A percentile compares a stretch with the other conserved stretches of the same genome.
Conservation (phyloP, 805 yeast species). For the Schwanniomyces sp. region DNA sequence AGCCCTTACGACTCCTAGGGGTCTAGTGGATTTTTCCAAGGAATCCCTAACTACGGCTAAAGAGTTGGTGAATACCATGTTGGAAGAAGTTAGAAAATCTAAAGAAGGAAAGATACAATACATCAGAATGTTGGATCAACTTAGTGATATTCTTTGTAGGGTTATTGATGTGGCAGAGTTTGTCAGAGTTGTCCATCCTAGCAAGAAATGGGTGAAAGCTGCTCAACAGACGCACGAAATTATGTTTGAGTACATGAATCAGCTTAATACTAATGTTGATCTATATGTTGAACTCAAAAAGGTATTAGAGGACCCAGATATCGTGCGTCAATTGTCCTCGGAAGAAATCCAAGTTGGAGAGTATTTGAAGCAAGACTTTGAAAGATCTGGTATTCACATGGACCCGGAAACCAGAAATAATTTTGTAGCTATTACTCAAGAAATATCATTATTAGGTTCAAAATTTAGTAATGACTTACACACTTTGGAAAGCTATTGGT, state of each 20-base stretch:
- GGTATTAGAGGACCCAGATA: conserved; percentile 46
- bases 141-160: conserved; percentile 86
- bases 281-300: conserved; percentile 59
- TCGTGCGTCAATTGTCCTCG: conserved; percentile 40
- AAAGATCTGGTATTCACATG: conserved; percentile 86
- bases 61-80: conserved; percentile 55
- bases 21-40: conserved; percentile 65
- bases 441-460: conserved; percentile 80
- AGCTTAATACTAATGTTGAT: conserved; percentile 78
- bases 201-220: conserved; percentile 62
- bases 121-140: conserved; percentile 70
- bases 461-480: conserved; percentile 59
- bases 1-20: conserved; percentile 65
- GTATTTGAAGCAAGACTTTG: conserved; percentile 78
- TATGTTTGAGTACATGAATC: conserved; percentile 92
- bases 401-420: conserved; percentile 59
- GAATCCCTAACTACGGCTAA: conserved; percentile 68
- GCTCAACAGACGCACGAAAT: conserved; percentile 87
- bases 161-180: conserved; percentile 94
- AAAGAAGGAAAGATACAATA: conserved; percentile 47
- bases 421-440: conserved; percentile 77
- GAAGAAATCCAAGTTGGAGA: conserved; percentile 87
- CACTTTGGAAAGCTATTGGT: conserved; percentile 33
- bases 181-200: conserved; percentile 85
- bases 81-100: conserved; percentile 34